phyloP scores from a whole-genome alignment of 208 protist species.

The Herpetomonas tarakana region DNA sequence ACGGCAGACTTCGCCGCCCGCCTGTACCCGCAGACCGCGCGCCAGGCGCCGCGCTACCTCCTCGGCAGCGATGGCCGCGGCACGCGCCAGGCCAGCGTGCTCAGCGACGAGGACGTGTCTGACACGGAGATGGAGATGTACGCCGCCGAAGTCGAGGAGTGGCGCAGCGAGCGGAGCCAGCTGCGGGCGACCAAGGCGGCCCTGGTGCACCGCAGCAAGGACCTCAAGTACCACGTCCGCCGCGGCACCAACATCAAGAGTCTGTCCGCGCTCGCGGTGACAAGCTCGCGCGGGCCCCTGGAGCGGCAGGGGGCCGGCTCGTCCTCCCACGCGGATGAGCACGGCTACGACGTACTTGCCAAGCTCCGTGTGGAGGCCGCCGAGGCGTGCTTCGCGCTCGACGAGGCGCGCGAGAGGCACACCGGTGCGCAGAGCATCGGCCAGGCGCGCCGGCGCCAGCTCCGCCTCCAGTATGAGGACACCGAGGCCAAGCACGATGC shows the following conservation, averaged over 20 bases:
- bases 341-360: conserved; percentile 36
- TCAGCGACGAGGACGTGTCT: conserved; percentile 40
- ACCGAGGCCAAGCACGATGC: conserved; percentile 8
- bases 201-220: conserved; percentile 29
- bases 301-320: conserved; percentile 15
- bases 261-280: conserved; percentile 23
- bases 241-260: conserved; percentile 75
- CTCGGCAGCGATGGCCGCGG: conserved; percentile 8
- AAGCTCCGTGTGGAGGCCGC: conserved; percentile 38
- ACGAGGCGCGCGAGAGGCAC: conserved; percentile 13
- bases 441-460: conserved; percentile 9
- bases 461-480: conserved; percentile 2
- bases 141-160: conserved; percentile 28
- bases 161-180: conserved; percentile 44
- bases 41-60: conserved; percentile 22
- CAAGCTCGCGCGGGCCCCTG: conserved; percentile 22
- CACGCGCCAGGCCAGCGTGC: conserved; percentile 15
- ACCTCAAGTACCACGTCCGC: conserved; percentile 47
- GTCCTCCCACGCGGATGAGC: conserved; percentile 21
- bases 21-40: conserved; percentile 17
- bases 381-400: conserved; percentile 17
- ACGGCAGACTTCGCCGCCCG: conserved; percentile 2
- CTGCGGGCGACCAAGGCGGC: conserved; percentile 30
- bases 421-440: conserved; percentile 8
- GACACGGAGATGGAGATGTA: conserved; percentile 20